These are phyloP conservation scores for Neurospora sp. DNA, from an alignment of 495 filamentous ascomycete species.

Conservation along the genomic window DNA sequence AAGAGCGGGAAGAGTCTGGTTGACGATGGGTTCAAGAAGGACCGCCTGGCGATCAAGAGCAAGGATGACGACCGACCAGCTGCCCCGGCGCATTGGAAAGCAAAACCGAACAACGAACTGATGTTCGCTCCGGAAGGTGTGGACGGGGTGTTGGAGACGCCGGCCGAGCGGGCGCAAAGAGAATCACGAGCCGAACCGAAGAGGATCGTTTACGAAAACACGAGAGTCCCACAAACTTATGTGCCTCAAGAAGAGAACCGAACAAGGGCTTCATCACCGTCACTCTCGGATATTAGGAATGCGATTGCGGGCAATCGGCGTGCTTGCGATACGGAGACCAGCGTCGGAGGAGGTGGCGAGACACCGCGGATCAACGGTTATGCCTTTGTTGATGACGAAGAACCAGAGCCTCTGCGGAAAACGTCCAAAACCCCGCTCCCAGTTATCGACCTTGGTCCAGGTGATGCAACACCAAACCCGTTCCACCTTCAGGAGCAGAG, in stretches of 20 bases:
- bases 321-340: constrained; percentile 54
- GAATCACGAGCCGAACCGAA: constrained; percentile 69
- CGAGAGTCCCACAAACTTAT: constrained; percentile 49
- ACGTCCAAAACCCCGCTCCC: constrained; percentile 4
- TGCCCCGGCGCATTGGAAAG: constrained; percentile 67
- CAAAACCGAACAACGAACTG: constrained; percentile 64
- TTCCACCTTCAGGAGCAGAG: constrained; percentile 72
- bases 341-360: constrained; percentile 50
- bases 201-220: constrained; percentile 74
- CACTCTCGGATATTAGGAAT: constrained; percentile 73
- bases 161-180: constrained; percentile 54
- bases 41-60: constrained; percentile 46
- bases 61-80: constrained; percentile 60
- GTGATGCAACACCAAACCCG: constrained; percentile 60
- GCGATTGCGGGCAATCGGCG: constrained; percentile 73
- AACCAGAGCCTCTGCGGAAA: constrained; percentile 26
- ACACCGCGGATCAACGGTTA: constrained; percentile 90
- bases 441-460: constrained; percentile 43
- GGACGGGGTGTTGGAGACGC: constrained; percentile 58
- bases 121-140: constrained; percentile 78
- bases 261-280: constrained; percentile 59
- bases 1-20: constrained; percentile 31
- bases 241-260: constrained; percentile 13
- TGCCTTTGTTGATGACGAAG: constrained; percentile 82
- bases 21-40: constrained; percentile 44